phyloP scores from a whole-genome alignment of 805 yeast species.

The Torulaspora franciscae region DNA sequence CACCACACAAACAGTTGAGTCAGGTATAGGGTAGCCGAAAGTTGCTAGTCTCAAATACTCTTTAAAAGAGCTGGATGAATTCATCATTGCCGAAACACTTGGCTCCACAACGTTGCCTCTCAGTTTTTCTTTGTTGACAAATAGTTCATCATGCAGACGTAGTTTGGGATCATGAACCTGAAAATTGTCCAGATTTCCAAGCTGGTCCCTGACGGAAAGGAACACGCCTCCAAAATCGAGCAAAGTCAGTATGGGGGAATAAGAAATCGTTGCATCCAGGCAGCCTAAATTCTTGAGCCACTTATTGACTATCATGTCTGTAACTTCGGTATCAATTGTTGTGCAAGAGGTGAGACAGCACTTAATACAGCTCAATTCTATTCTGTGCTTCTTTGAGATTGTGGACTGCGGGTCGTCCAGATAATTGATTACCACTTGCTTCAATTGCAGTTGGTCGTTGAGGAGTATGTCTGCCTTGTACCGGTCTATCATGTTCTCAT shows the following conservation, averaged over 20 bases:
- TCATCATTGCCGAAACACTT: conserved; percentile 31
- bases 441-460: conserved; percentile 83
- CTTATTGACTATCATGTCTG: conserved; percentile 80
- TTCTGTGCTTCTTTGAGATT: conserved; percentile 67
- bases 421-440: conserved; percentile 87
- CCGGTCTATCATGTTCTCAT: conserved; percentile 72
- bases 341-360: conserved; percentile 89
- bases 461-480: conserved; percentile 67
- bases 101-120: conserved; percentile 34
- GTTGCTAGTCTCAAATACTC: conserved; percentile 72
- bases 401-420: conserved; percentile 84
- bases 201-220: conserved; percentile 86
- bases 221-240: conserved; percentile 97
- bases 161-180: conserved; percentile 31
- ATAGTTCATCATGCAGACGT: conserved; percentile 33
- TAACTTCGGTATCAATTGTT: conserved; percentile 88
- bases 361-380: conserved; percentile 71
- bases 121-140: conserved; percentile 34
- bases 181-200: conserved; percentile 37
- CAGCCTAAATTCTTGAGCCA: conserved; percentile 92
- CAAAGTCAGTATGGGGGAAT: conserved; percentile 83
- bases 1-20: conserved; percentile 87
- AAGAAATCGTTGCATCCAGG: conserved; percentile 62
- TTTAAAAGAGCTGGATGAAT: conserved; percentile 35
- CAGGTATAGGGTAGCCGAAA: conserved; percentile 92